Conservation (phyloP, 1,284 basidiomycete genomes). For the Ceratobasidium sp. region DNA sequence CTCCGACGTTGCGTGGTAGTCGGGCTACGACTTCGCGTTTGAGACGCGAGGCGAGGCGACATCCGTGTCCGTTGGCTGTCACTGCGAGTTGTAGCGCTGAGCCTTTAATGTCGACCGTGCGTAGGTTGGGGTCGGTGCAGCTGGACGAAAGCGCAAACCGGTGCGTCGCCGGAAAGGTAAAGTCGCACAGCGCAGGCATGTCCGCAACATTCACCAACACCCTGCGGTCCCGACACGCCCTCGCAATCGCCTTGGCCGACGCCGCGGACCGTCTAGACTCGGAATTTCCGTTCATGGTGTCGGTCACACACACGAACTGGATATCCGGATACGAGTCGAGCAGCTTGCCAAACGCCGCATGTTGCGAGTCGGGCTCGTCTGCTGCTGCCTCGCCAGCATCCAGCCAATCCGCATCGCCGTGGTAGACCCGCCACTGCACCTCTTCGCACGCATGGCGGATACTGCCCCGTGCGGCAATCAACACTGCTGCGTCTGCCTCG, state of each 20-base stretch:
- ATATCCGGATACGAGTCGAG: conserved; percentile 49
- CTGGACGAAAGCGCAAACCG: conserved; percentile 62
- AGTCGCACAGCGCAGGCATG: conserved; percentile 86
- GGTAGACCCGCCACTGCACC: conserved; percentile 65
- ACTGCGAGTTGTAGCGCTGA: conserved; percentile 83
- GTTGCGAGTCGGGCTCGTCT: conserved; percentile 50
- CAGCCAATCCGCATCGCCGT: conserved; percentile 50
- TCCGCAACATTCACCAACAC: conserved; percentile 90
- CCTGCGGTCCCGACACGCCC: conserved; percentile 60
- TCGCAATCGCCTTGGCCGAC: conserved; percentile 64
- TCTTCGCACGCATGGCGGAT: conserved; percentile 67
- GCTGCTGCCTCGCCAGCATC: conserved; percentile 50
- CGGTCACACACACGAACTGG: conserved; percentile 75
- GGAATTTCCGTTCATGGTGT: conserved; percentile 62
- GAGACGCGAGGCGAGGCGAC: conserved; percentile 81
- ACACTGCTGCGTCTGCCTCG: conserved; percentile 79
- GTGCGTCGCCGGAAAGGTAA: conserved; percentile 86
- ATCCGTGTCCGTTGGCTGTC: conserved; percentile 92
- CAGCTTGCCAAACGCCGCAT: conserved; percentile 47
- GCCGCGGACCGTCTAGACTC: conserved; percentile 53
- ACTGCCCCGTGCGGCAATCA: conserved; percentile 65
- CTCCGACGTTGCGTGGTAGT: conserved; percentile 76
- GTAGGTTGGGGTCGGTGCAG: conserved; percentile 37
- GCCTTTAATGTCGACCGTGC: conserved; percentile 40
- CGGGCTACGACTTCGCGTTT: conserved; percentile 81